Conservation (phyloP, 768 basidiomycete genomes). For the Grammothele lineata region DNA sequence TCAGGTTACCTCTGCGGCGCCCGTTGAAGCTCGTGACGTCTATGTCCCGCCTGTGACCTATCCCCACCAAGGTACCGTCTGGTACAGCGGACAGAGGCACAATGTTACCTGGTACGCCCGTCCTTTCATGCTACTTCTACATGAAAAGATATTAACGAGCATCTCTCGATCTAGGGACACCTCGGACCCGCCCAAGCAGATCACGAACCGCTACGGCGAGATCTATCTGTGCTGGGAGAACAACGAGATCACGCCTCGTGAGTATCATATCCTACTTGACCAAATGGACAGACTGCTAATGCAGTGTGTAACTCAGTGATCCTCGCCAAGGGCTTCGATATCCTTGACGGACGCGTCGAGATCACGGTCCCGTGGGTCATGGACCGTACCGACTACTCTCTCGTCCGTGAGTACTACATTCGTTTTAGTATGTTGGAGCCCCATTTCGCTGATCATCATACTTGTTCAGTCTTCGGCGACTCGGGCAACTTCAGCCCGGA, state of each 20-base stretch:
- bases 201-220: constrained; percentile 28
- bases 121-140: no score
- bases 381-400: constrained; percentile 27
- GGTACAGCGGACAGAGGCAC: constrained; percentile 12
- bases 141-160: no score
- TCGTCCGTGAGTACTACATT: constrained; percentile 35
- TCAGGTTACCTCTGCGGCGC: not conserved
- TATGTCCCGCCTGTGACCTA: constrained; percentile 9
- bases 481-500: constrained; percentile 38
- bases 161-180: constrained; percentile 20
- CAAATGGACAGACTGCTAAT: not conserved
- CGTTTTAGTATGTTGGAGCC: no score
- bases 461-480: constrained; percentile 41
- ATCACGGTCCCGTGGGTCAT: constrained; percentile 32
- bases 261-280: constrained; percentile 1
- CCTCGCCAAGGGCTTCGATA: constrained; percentile 30
- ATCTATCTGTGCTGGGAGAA: constrained; percentile 17
- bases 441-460: not conserved
- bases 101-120: constrained; percentile 13
- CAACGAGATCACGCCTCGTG: constrained; percentile 25
- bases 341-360: constrained; percentile 28
- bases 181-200: constrained; percentile 30
- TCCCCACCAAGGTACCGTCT: constrained; percentile 12
- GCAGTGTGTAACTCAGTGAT: constrained; percentile 18
- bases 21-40: constrained; percentile 7